Evolutionary conservation across 2,329 filamentous ascomycete genomes (phyloP).

Genomic region (Colletotrichum chlorophyti): DNA sequence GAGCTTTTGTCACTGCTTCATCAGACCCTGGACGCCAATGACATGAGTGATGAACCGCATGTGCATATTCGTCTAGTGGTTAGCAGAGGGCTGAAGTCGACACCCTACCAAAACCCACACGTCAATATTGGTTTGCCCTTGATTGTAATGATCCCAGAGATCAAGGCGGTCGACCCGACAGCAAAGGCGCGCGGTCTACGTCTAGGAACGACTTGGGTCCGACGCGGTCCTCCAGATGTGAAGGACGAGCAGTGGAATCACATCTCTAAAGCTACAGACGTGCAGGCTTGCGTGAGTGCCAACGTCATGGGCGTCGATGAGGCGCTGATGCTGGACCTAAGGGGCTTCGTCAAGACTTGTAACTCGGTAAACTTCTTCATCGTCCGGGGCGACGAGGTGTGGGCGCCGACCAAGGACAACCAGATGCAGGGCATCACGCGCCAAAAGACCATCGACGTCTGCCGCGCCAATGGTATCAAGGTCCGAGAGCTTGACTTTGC

Average conservation of each 20-base stretch:
- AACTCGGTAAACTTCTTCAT: conserved; percentile 43
- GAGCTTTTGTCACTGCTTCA: conserved; percentile 34
- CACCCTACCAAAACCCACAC: conserved; percentile 36
- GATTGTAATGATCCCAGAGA: conserved; percentile 39
- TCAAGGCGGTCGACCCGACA: conserved; percentile 34
- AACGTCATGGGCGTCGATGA: conserved; percentile 39
- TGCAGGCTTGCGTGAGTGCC: conserved; percentile 38
- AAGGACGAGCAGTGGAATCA: conserved; percentile 41
- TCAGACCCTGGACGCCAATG: conserved; percentile 35
- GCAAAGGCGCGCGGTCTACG: conserved; percentile 33
- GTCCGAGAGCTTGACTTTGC: conserved; percentile 38
- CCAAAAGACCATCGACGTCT: conserved; percentile 39
- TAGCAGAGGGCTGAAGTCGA: conserved; percentile 36
- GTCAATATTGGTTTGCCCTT: conserved; percentile 37
- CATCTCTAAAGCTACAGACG: conserved; percentile 39
- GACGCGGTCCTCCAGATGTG: conserved; percentile 38
- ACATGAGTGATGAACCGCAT: conserved; percentile 34
- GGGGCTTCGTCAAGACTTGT: conserved; percentile 39
- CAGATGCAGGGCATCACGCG: conserved; percentile 41
- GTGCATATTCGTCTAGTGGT: conserved; percentile 38
- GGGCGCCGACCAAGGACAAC: conserved; percentile 39
- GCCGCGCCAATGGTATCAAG: conserved; percentile 33
- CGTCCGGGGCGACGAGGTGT: conserved; percentile 38
- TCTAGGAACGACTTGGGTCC: conserved; percentile 37
- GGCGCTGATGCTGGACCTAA: conserved; percentile 37